Evolutionary conservation across 2,329 filamentous ascomycete genomes (phyloP), one percentile per base, ranked within the genome.

Genomic region (Hortaea werneckii): DNA sequence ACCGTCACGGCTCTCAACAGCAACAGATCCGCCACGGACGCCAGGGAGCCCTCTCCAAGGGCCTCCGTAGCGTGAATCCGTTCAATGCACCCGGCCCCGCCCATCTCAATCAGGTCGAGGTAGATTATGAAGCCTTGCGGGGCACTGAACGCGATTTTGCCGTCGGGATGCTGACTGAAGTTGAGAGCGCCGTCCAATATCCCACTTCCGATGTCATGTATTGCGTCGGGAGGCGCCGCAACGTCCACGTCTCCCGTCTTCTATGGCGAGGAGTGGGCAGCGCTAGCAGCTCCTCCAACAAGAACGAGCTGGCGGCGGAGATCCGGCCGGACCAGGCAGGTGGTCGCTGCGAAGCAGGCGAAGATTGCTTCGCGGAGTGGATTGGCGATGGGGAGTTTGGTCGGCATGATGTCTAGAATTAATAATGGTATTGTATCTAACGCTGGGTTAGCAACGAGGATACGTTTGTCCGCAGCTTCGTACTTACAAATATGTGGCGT

Each of bases 101-200:
- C 51, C 28, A 54, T 43, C 29, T 52, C 43, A 26, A 54, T 48
- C 10, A 55, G 26, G 43, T 55, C 53, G 37, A 55, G 13, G 9
- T 43, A 35, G 26, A 55, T 6, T 5, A 46, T 49, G 32, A 55
- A 55, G 34, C 51, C 51, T 48, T 51, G 51, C 10, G 51, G 42
- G 37, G 51, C 46, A 29, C 54, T 47, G 50, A 49, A 54, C 40
- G 43, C 49, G 32, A 54, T 45, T 43, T 52, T 52, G 49, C 51
- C 51, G 43, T 54, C 41, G 47, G 47, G 29, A 38, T 50, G 41
- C 37, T 28, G 26, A 1, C 34, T 13, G 32, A 52, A 45, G 26
- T 41, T 35, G 32, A 35, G 42, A 30, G 47, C 47, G 42, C 45
- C 48, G 38, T 37, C 40, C 20, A 37, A 7, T 1, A 48, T 40